Percentiles rank a stretch among this genome's conserved stretches.
Evolutionary conservation across 495 filamentous ascomycete genomes (phyloP).

Genomic region (Bacidia rubella): DNA sequence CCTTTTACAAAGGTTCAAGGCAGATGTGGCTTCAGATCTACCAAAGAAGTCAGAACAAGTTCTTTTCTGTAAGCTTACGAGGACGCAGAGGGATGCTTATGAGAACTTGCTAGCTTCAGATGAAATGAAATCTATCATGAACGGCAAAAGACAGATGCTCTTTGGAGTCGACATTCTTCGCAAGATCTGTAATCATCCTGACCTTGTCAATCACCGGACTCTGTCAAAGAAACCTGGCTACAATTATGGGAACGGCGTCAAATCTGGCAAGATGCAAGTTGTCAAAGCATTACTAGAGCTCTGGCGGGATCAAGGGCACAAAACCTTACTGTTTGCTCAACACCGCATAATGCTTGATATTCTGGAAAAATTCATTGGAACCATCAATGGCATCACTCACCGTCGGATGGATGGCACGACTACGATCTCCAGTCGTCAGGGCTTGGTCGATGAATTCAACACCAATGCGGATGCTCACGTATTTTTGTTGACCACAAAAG

Average conservation of each 20-base stretch:
- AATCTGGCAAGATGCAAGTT: slow-evolving; percentile 93
- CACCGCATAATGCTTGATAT: slow-evolving; percentile 89
- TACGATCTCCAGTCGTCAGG: slow-evolving; percentile 65
- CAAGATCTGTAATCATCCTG: slow-evolving; percentile 96
- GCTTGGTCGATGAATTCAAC: slow-evolving; percentile 85
- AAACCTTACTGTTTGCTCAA: slow-evolving; percentile 82
- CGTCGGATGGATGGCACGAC: slow-evolving; percentile 90
- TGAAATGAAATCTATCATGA: slow-evolving; percentile 66
- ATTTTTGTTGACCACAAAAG: slow-evolving; percentile 87
- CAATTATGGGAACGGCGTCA: slow-evolving; percentile 55
- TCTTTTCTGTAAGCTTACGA: slow-evolving; percentile 83
- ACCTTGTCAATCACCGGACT: slow-evolving; percentile 56
- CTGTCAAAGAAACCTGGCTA: slow-evolving; percentile 45
- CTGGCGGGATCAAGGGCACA: slow-evolving; percentile 80
- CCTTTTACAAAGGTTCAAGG: slow-evolving; percentile 83
- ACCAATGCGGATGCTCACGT: slow-evolving; percentile 62
- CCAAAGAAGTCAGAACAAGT: slow-evolving; percentile 93
- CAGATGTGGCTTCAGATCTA: slow-evolving; percentile 83
- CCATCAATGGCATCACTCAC: slow-evolving; percentile 57
- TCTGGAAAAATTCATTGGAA: slow-evolving; percentile 61
- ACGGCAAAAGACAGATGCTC: slow-evolving; percentile 60
- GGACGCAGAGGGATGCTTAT: slow-evolving; percentile 61
- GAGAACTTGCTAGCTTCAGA: slow-evolving; percentile 65
- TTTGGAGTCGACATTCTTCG: slow-evolving; percentile 83
- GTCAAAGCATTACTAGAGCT: slow-evolving; percentile 68